phyloP scores from a whole-genome alignment of 2,329 filamentous ascomycete species.

The Botrytis pseudocinerea region DNA sequence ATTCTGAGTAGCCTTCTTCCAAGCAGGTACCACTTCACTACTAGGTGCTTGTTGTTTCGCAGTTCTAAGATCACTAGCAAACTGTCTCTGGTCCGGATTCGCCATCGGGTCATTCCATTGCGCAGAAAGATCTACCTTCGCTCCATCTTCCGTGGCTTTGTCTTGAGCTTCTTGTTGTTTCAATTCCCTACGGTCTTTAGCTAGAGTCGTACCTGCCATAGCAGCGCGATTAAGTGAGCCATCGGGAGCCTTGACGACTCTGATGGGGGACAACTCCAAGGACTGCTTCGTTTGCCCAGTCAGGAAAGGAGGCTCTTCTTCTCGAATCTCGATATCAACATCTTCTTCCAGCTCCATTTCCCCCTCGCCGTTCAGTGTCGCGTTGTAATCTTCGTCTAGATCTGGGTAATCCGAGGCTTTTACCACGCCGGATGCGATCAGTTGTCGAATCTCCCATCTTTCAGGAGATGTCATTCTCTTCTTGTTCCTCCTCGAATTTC shows the following conservation, averaged over 20 bases:
- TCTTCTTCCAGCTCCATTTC: slow-evolving; percentile 94
- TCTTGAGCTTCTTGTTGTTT: slow-evolving; percentile 86
- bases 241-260: slow-evolving; percentile 95
- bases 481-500: slow-evolving; percentile 61
- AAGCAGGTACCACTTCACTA: slow-evolving; percentile 77
- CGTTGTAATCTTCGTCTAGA: slow-evolving; percentile 89
- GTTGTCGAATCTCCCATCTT: slow-evolving; percentile 93
- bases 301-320: slow-evolving; percentile 95
- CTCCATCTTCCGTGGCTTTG: slow-evolving; percentile 68
- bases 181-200: slow-evolving; percentile 86
- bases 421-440: slow-evolving; percentile 92
- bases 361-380: slow-evolving; percentile 80
- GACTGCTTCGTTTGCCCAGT: slow-evolving; percentile 96
- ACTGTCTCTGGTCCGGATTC: slow-evolving; percentile 77
- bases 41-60: slow-evolving; percentile 59
- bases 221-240: slow-evolving; percentile 97
- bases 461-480: slow-evolving; percentile 97
- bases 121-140: slow-evolving; percentile 78
- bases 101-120: slow-evolving; percentile 99
- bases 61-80: slow-evolving; percentile 81
- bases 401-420: slow-evolving; percentile 94
- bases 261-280: slow-evolving; percentile 89
- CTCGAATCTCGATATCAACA: slow-evolving; percentile 92
- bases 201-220: slow-evolving; percentile 85
- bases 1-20: slow-evolving; percentile 81